A percentile compares a stretch with the other conserved stretches of the same genome.
Evolutionary conservation across 1,284 basidiomycete genomes (phyloP).

Genomic region (Termitomyces sp.): DNA sequence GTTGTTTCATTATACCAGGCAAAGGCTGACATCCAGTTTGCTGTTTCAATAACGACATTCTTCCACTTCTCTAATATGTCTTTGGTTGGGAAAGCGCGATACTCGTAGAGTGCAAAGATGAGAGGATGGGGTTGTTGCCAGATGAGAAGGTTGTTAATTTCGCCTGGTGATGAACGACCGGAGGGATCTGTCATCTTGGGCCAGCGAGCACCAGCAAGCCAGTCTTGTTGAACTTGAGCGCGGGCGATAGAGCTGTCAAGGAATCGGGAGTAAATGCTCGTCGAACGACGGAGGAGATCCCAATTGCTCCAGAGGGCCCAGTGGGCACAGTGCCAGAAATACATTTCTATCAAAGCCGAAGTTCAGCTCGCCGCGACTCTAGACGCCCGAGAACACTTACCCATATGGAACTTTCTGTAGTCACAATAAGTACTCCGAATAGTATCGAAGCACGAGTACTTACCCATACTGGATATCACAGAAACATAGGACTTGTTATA

Average conservation of each 20-base stretch:
- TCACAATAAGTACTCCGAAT: background rate
- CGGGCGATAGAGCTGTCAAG: conserved; percentile 41
- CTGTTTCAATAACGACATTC: conserved; percentile 44
- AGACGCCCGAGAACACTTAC: conserved; percentile 10
- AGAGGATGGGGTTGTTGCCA: conserved; percentile 60
- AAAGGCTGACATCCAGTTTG: conserved; percentile 56
- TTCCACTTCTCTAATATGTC: conserved; percentile 46
- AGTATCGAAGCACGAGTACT: conserved; percentile 4
- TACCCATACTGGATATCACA: conserved; percentile 24
- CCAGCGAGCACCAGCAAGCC: conserved; percentile 50
- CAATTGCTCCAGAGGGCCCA: conserved; percentile 61
- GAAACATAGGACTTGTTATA: background rate
- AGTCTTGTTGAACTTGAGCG: conserved; percentile 47
- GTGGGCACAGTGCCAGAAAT: conserved; percentile 56
- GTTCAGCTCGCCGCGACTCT: background rate
- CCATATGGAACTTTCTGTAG: conserved; percentile 49
- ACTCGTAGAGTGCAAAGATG: conserved; percentile 55
- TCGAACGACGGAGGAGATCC: conserved; percentile 44
- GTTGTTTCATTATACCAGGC: conserved; percentile 47
- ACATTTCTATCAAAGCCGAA: conserved; percentile 39
- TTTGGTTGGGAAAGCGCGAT: conserved; percentile 37
- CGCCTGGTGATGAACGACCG: conserved; percentile 50
- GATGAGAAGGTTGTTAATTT: conserved; percentile 59
- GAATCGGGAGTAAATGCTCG: conserved; percentile 42
- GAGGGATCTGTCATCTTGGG: conserved; percentile 60